phyloP scores from a whole-genome alignment of 208 protist genomes.

The Crithidia sp. region DNA sequence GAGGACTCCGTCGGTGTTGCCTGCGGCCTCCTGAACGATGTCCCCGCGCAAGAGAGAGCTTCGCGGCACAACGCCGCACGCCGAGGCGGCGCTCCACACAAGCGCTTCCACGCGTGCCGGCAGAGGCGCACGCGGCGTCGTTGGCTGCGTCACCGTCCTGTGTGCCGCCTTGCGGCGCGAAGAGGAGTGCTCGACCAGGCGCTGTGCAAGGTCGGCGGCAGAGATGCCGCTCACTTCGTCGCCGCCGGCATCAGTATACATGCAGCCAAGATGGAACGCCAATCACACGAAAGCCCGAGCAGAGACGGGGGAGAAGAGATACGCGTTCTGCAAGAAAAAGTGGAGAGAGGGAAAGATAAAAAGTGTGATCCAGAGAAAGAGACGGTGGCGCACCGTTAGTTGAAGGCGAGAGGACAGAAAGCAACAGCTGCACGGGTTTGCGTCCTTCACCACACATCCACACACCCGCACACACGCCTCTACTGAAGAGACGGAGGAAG shows the following conservation, averaged over 20 bases:
- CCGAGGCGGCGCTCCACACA: constrained; percentile 15
- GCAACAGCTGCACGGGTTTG: no score
- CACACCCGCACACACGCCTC: no score
- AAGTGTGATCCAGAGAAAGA: neutral
- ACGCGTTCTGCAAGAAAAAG: neutral
- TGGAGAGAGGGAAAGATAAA: neutral
- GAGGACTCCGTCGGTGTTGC: neutral
- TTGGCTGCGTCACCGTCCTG: no score
- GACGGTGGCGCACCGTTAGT: no score
- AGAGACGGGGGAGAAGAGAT: neutral
- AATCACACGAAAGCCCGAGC: constrained; percentile 13
- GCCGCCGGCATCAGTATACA: neutral
- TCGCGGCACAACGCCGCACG: constrained; percentile 14
- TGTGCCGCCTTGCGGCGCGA: neutral
- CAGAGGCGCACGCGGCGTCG: neutral
- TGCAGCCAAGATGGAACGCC: neutral
- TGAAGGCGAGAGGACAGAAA: no score
- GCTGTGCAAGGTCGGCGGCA: constrained; percentile 18
- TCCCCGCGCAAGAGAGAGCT: constrained; percentile 25
- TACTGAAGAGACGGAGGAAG: no score
- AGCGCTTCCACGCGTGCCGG: constrained; percentile 4
- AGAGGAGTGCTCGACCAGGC: constrained; percentile 6
- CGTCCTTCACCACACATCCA: no score
- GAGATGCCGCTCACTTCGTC: constrained; percentile 18
- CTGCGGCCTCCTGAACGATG: constrained; percentile 1